A percentile compares a stretch with the other conserved stretches of the same genome.
Conservation (phyloP, 2,329 filamentous ascomycete species). For the Akanthomyces muscarius region DNA sequence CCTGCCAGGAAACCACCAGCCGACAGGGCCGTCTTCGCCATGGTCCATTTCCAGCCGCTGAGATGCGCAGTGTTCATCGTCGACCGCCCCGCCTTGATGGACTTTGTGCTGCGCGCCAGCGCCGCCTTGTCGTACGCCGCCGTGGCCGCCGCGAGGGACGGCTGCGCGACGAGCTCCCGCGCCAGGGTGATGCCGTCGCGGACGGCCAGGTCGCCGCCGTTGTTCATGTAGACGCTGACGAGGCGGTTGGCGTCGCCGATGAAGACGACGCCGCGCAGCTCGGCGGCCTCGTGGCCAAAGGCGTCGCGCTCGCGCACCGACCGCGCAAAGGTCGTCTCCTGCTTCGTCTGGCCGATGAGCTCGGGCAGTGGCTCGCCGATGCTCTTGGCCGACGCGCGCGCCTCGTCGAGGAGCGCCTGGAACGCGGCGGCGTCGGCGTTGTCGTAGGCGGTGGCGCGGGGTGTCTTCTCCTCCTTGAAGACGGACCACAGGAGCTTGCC, state of each 20-base stretch:
- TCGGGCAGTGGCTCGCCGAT: slow-evolving; percentile 34
- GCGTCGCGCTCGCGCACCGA: slow-evolving; percentile 40
- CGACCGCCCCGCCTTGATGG: slow-evolving; percentile 21
- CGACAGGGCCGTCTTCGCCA: slow-evolving; percentile 15
- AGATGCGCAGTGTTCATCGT: slow-evolving; percentile 16
- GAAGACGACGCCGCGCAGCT: slow-evolving; percentile 32
- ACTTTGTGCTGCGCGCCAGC: slow-evolving; percentile 28
- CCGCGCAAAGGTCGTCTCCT: slow-evolving; percentile 31
- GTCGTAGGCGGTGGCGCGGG: slow-evolving; percentile 17
- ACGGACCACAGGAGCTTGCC: slow-evolving; percentile 35
- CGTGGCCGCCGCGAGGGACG: slow-evolving; percentile 27
- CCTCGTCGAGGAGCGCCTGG: slow-evolving; percentile 28
- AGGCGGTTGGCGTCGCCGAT: slow-evolving; percentile 45
- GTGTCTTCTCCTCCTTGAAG: slow-evolving; percentile 26
- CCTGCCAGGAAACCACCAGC: slow-evolving; percentile 4
- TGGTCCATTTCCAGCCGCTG: slow-evolving; percentile 17
- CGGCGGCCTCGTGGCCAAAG: slow-evolving; percentile 29
- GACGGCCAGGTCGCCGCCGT: slow-evolving; percentile 42
- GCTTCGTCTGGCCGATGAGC: slow-evolving; percentile 35
- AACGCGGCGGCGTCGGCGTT: slow-evolving; percentile 20
- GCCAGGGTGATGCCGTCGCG: slow-evolving; percentile 41
- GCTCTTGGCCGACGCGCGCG: slow-evolving; percentile 26
- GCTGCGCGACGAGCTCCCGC: slow-evolving; percentile 27
- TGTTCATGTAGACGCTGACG: slow-evolving; percentile 41
- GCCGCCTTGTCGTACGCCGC: slow-evolving; percentile 31